Conservation (phyloP, 106 monocot genomes). For the Acorus calamus region DNA sequence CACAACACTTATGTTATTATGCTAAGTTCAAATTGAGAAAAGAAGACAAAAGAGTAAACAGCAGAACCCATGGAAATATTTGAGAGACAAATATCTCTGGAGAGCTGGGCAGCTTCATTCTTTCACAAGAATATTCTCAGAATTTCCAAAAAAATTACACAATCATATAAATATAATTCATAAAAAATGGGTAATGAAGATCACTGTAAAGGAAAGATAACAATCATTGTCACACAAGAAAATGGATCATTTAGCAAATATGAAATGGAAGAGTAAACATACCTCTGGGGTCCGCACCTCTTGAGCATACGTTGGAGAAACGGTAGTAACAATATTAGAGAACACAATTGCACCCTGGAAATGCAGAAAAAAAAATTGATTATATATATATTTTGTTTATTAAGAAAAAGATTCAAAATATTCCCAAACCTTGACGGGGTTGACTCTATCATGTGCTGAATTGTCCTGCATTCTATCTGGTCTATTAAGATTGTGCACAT, state of each 20-base stretch:
- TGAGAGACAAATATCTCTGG: too few relatives aligned
- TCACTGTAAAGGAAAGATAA: background rate
- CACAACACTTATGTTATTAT: too few relatives aligned
- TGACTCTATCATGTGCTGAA: conserved; percentile 65
- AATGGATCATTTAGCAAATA: background rate
- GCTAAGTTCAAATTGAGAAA: too few relatives aligned
- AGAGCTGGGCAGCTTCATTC: too few relatives aligned
- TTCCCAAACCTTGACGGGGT: conserved; percentile 62
- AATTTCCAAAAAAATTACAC: too few relatives aligned
- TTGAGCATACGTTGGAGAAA: conserved; percentile 94
- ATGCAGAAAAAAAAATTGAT: background rate
- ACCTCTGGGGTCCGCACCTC: conserved; percentile 80
- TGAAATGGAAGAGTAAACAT: background rate
- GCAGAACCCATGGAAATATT: too few relatives aligned
- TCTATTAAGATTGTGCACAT: conserved; percentile 56
- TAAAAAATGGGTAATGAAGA: too few relatives aligned
- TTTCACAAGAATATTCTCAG: too few relatives aligned
- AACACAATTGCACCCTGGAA: conserved; percentile 83
- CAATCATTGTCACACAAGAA: background rate
- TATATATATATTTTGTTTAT: background rate
- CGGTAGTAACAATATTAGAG: conserved; percentile 96
- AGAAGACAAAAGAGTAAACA: too few relatives aligned
- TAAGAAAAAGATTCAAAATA: background rate
- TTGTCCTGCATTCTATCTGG: conserved; percentile 87
- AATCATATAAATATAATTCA: too few relatives aligned